Percentiles rank a stretch among this genome's conserved stretches.
Conservation (phyloP, 768 basidiomycete genomes). For the Pisolithus albus region DNA sequence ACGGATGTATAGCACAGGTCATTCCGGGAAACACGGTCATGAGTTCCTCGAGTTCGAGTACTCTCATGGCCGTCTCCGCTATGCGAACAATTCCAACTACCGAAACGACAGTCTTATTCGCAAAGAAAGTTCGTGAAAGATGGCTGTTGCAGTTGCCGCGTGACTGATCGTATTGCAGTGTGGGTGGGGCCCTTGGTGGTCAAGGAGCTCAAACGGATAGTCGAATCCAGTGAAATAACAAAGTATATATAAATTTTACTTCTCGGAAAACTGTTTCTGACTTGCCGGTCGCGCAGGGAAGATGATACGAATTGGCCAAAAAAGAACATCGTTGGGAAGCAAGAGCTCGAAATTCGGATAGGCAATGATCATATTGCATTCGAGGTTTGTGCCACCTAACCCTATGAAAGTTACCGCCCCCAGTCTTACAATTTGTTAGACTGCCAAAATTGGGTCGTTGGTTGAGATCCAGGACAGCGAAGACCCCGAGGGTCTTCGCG, state of each 20-base stretch:
- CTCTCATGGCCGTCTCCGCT: conserved; percentile 90
- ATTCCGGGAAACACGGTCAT: conserved; percentile 96
- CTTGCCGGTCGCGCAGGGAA: conserved; percentile 52
- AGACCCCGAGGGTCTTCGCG: conserved; percentile 94
- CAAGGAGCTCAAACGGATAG: conserved; percentile 90
- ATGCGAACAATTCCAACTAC: conserved; percentile 99
- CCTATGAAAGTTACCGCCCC: neutral
- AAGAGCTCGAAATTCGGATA: conserved; percentile 91
- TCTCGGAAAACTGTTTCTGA: neutral
- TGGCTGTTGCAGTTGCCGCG: neutral
- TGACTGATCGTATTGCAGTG: conserved; percentile 47
- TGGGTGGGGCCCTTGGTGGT: conserved; percentile 89
- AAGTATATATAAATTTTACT: conserved; percentile 45
- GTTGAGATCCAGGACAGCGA: conserved; percentile 96
- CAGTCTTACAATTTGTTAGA: conserved; percentile 43
- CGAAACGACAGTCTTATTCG: conserved; percentile 95
- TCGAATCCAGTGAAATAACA: conserved; percentile 88
- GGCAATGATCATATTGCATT: conserved; percentile 96
- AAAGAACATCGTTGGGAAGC: conserved; percentile 98
- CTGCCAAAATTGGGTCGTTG: conserved; percentile 94
- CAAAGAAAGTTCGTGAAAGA: conserved; percentile 81
- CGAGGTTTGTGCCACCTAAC: conserved; percentile 53
- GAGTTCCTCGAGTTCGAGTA: conserved; percentile 99
- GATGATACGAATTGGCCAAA: conserved; percentile 99
- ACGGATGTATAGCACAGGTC: conserved; percentile 54